Conservation (phyloP, 2,329 filamentous ascomycete species). For the Hymenoscyphus scutula region DNA sequence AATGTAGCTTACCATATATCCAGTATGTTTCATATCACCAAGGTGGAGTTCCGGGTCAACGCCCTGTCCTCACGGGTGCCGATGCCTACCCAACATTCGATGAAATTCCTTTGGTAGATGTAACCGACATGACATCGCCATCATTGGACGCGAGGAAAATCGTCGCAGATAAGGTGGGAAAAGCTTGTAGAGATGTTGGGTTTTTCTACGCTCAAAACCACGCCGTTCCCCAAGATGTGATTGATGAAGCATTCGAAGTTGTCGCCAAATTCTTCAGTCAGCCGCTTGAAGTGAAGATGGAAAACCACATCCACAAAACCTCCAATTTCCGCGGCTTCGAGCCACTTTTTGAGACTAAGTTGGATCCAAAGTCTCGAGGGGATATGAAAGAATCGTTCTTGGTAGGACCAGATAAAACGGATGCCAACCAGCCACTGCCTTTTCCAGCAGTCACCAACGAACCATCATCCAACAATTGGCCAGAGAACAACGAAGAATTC, state of each 20-base stretch:
- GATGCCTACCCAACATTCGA: conserved; percentile 17
- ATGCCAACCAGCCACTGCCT: too few species aligned
- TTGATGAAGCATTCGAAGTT: conserved; percentile 37
- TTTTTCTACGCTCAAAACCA: conserved; percentile 40
- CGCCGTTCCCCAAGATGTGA: conserved; percentile 43
- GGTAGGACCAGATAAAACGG: too few species aligned
- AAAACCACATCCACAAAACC: conserved; percentile 27
- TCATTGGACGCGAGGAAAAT: conserved; percentile 32
- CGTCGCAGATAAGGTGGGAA: conserved; percentile 34
- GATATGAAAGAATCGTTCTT: conserved; percentile 38
- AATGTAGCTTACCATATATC: neutral
- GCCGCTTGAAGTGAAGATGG: conserved; percentile 28
- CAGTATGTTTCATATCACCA: neutral
- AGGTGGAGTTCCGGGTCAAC: conserved; percentile 1
- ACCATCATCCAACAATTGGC: conserved; percentile 45
- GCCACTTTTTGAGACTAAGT: conserved; percentile 22
- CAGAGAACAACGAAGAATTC: conserved; percentile 55
- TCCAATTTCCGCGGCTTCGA: conserved; percentile 30
- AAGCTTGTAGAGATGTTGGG: conserved; percentile 37
- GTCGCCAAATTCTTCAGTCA: conserved; percentile 27
- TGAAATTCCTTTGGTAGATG: conserved; percentile 41
- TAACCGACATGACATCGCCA: conserved; percentile 33
- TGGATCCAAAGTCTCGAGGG: conserved; percentile 18
- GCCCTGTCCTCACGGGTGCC: neutral
- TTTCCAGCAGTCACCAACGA: too few species aligned